A percentile compares a stretch with the other conserved stretches of the same genome.
Conservation (phyloP, 345 rosid species). For the Syzygium aromaticum region DNA sequence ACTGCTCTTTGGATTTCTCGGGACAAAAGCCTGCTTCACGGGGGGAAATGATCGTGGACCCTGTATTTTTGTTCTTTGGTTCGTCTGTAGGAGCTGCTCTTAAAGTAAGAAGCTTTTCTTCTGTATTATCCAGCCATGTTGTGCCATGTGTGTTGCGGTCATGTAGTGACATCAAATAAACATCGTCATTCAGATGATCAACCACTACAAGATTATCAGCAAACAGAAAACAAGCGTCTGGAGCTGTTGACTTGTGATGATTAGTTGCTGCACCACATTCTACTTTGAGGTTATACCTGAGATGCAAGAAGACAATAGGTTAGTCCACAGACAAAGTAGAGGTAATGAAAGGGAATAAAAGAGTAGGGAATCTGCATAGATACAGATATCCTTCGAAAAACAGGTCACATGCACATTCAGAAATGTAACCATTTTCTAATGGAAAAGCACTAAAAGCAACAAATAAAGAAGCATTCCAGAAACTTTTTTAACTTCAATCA, state of each 20-base stretch:
- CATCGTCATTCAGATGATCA: conserved; percentile 65
- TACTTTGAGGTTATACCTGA: conserved; percentile 84
- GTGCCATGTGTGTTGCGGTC: conserved; percentile 24
- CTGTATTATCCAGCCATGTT: conserved; percentile 59
- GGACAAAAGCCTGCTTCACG: conserved; percentile 32
- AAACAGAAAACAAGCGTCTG: conserved; percentile 96
- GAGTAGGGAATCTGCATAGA: background rate
- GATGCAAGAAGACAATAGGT: background rate
- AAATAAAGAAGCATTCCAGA: background rate
- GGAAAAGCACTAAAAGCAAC: background rate
- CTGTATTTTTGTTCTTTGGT: conserved; percentile 16
- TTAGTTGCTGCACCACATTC: conserved; percentile 74
- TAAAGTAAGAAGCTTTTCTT: conserved; percentile 47
- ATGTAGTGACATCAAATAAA: conserved; percentile 57
- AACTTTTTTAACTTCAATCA: background rate
- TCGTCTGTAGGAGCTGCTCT: conserved; percentile 18
- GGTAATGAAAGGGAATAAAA: background rate
- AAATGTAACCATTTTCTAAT: background rate
- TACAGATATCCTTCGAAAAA: background rate
- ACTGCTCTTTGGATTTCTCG: conserved; percentile 62
- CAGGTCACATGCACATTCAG: background rate
- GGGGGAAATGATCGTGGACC: conserved; percentile 7
- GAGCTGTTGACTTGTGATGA: conserved; percentile 64
- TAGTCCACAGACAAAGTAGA: background rate
- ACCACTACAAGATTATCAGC: conserved; percentile 65